Evolutionary conservation across 345 rosid species (phyloP).

Genomic region (Citrus inodora): DNA sequence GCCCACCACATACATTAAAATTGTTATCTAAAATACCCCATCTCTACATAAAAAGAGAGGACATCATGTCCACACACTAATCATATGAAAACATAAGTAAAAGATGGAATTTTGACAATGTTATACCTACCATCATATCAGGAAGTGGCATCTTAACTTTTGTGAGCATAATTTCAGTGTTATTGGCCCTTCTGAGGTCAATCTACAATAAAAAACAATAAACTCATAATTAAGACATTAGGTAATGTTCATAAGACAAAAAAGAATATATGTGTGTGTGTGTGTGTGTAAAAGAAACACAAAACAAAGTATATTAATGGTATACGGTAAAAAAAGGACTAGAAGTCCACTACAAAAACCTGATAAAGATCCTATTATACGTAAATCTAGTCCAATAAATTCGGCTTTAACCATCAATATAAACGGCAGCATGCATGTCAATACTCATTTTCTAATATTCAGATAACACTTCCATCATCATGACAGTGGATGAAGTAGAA

Average conservation of each 20-base stretch:
- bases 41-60: not conserved
- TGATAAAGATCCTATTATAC: not conserved
- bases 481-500: not conserved
- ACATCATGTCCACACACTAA: not conserved
- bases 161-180: slow-evolving; percentile 99
- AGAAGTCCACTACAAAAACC: not conserved
- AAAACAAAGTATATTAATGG: not conserved
- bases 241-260: too few species aligned
- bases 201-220: slow-evolving; percentile 45
- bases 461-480: not conserved
- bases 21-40: not conserved
- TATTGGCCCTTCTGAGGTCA: slow-evolving; percentile 95
- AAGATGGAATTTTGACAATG: slow-evolving; percentile 2
- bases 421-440: not conserved
- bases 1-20: not conserved
- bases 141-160: slow-evolving; percentile 99
- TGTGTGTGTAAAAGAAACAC: not conserved
- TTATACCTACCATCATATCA: slow-evolving; percentile 93
- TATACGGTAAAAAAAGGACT: not conserved
- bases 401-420: not conserved
- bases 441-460: not conserved
- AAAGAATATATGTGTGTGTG: too few species aligned
- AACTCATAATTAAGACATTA: not conserved
- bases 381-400: not conserved
- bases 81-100: not conserved